A percentile compares a stretch with the other conserved stretches of the same genome.
Evolutionary conservation across 139 green algal species (phyloP).

Genomic region (Micractinium conductrix): DNA sequence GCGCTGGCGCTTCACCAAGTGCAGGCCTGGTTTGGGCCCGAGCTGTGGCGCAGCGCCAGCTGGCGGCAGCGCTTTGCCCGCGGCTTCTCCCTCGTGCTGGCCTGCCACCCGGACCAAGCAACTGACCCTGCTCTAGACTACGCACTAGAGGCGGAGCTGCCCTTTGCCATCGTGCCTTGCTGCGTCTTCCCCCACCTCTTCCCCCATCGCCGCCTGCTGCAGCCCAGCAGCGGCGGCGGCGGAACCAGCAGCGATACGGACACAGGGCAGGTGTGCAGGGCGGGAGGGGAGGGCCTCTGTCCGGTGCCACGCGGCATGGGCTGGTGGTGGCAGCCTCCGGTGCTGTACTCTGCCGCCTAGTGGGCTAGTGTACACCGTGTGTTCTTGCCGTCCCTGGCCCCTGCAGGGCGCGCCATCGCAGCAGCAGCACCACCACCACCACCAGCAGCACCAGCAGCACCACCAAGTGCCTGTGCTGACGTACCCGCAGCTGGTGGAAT

Average conservation of each 20-base stretch:
- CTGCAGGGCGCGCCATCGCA: neutral
- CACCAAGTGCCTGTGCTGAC: conserved; percentile 31
- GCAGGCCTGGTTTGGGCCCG: conserved; percentile 23
- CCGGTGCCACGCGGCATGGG: too few species aligned
- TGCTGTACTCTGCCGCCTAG: too few species aligned
- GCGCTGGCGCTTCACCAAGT: conserved; percentile 9
- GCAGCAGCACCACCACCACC: neutral
- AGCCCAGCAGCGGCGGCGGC: neutral
- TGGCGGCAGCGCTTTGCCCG: conserved; percentile 16
- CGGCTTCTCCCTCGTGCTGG: conserved; percentile 50
- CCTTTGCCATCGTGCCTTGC: conserved; percentile 69
- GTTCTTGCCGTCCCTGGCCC: too few species aligned
- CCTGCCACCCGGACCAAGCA: conserved; percentile 68
- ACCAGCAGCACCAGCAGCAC: neutral
- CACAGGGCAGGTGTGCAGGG: too few species aligned
- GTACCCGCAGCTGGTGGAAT: conserved; percentile 51
- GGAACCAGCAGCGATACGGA: neutral
- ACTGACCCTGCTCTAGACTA: conserved; percentile 63
- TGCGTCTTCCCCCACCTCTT: conserved; percentile 69
- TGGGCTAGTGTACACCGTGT: too few species aligned
- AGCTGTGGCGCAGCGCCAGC: conserved; percentile 34
- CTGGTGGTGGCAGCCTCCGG: too few species aligned
- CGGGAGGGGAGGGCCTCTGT: too few species aligned
- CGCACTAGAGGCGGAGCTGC: conserved; percentile 43
- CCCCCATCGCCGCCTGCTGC: conserved; percentile 40